phyloP scores from a whole-genome alignment of 352 stramenopile genomes.

The Globisporangium cystogenes region DNA sequence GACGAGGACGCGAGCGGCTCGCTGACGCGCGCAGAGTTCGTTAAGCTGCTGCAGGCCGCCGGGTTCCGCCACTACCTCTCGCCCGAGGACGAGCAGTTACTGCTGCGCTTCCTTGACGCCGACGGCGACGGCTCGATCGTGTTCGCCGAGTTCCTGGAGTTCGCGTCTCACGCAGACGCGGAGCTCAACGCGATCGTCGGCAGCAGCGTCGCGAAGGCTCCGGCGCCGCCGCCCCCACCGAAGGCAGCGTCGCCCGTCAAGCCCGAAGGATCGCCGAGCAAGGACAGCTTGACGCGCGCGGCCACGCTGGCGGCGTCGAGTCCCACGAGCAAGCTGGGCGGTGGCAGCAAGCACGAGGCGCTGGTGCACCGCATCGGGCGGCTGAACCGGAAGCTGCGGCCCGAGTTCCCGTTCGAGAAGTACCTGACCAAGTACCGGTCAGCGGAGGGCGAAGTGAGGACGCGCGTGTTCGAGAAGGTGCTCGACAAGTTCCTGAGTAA shows the following conservation, averaged over 20 bases:
- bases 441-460: slow-evolving; percentile 40
- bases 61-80: slow-evolving; percentile 55
- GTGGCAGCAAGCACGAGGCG: slow-evolving; percentile 9
- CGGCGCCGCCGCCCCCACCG: slow-evolving; percentile 9
- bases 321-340: slow-evolving; percentile 1
- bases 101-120: slow-evolving; percentile 65
- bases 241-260: slow-evolving; percentile 9
- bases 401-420: slow-evolving; percentile 65
- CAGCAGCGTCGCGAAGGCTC: neutral
- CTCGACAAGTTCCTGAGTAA: slow-evolving; percentile 71
- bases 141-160: slow-evolving; percentile 64
- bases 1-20: slow-evolving; percentile 47
- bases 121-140: slow-evolving; percentile 58
- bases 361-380: slow-evolving; percentile 32
- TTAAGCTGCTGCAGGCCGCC: slow-evolving; percentile 55
- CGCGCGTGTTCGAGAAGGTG: slow-evolving; percentile 63
- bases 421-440: slow-evolving; percentile 70
- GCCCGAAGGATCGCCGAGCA: slow-evolving; percentile 5
- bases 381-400: slow-evolving; percentile 39
- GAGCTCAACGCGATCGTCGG: slow-evolving; percentile 20
- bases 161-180: slow-evolving; percentile 39
- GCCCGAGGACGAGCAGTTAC: slow-evolving; percentile 50
- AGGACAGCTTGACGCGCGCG: slow-evolving; percentile 8
- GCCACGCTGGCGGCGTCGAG: neutral
- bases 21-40: slow-evolving; percentile 59